Conservation (phyloP, 177 flowering plant genomes). For the Vitis hybrid region DNA sequence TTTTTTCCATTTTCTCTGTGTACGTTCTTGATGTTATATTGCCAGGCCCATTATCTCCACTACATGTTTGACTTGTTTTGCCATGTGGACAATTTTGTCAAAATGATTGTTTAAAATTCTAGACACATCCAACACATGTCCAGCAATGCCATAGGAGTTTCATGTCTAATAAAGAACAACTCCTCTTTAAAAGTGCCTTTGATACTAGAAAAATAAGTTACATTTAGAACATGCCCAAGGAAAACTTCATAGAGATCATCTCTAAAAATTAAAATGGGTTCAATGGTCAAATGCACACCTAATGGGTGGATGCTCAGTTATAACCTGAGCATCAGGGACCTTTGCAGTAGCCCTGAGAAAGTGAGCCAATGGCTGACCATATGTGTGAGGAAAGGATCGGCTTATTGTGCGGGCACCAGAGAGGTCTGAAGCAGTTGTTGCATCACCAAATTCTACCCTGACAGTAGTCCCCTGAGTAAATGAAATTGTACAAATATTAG, state of each 20-base stretch:
- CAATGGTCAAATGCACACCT: slow-evolving; percentile 38
- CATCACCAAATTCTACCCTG: slow-evolving; percentile 94
- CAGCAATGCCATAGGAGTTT: too few relatives aligned
- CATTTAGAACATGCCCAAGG: too few relatives aligned
- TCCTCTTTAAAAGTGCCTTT: too few relatives aligned
- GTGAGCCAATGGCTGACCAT: slow-evolving; percentile 94
- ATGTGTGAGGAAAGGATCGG: slow-evolving; percentile 76
- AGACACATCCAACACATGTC: too few relatives aligned
- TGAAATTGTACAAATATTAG: background rate
- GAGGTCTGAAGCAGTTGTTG: slow-evolving; percentile 65
- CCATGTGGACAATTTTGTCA: too few relatives aligned
- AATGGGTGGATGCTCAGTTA: slow-evolving; percentile 78
- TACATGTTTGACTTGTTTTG: too few relatives aligned
- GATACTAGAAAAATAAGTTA: too few relatives aligned
- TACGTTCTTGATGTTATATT: too few relatives aligned
- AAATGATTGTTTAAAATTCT: too few relatives aligned
- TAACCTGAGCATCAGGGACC: slow-evolving; percentile 87
- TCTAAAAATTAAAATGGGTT: background rate
- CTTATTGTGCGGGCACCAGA: slow-evolving; percentile 59
- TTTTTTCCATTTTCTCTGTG: background rate
- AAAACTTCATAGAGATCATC: background rate
- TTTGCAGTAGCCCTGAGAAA: slow-evolving; percentile 76
- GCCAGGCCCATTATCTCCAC: too few relatives aligned
- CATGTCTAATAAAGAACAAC: too few relatives aligned
- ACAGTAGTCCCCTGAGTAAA: slow-evolving; percentile 84